Base-by-base conservation (phyloP, 352 stramenopile species). In the Ochromonadaceae sp. region DNA sequence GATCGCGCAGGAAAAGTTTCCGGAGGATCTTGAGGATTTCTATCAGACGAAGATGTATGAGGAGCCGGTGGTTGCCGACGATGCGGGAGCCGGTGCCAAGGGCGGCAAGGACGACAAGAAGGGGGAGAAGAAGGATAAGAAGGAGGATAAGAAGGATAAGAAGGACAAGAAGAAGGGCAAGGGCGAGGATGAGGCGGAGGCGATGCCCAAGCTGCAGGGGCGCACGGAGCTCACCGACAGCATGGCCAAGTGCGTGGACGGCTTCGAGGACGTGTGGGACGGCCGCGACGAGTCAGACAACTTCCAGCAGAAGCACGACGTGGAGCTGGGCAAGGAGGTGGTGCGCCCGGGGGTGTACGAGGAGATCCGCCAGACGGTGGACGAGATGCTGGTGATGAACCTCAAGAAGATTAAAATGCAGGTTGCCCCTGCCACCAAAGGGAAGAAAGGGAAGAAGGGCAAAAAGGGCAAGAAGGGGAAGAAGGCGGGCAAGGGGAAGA, bases 391-490 rank as follows among this genome's bases (percentile, higher is more conserved):
- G 20, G 74, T 92, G n/a, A 74, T 89, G 41, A 89, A 92, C 63
- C 78, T 96, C 22, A 77, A 84, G 32, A 96, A 96, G 77, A 92
- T 95, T 70, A 93, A 93, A 65, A 72, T 80, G 36, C 82, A 91
- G 69, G 73, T 92, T 5, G 80, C 84, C 35, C 79, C 80, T 0
- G 81, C 78, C 10, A 67, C 58, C 50, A 75, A 74, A 31, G 68
- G 65, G 28, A 85, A 85, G 62, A 79, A 80, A 57, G 72, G 72
- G 42, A 79, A 78, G 46, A 71, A 71, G 15, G 78, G 78, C 41
- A 67, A 72, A 5, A 72, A 71, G 9, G 74, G 74, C 9, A 88
- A 87, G 62, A 88, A 86, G 32, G 78, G 76, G 4, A 91, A 92
- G 55, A 91, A 92, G 48, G 79, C 78, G 32, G 86, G 84, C 66